These are phyloP conservation scores for Prillingera fragicola DNA, from an alignment of 1,284 basidiomycete species.

Conservation along the genomic window DNA sequence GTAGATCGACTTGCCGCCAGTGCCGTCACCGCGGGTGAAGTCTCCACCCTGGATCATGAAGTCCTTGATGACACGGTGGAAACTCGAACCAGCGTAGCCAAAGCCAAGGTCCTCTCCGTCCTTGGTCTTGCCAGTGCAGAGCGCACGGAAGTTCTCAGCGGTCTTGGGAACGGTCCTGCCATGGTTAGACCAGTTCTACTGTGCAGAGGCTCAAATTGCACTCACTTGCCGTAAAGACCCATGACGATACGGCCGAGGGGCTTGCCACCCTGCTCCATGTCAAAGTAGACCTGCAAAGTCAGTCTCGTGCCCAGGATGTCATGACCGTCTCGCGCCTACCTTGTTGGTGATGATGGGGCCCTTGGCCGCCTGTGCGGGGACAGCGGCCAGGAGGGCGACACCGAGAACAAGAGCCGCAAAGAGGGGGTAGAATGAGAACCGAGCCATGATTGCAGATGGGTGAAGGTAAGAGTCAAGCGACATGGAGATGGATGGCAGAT, in stretches of 20 bases:
- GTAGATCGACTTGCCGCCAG: conserved; percentile 60
- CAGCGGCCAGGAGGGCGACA: conserved; percentile 50
- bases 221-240: conserved; percentile 72
- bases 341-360: conserved; percentile 78
- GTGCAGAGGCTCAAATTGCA: background rate
- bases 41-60: conserved; percentile 71
- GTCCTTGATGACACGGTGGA: conserved; percentile 66
- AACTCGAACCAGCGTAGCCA: conserved; percentile 64
- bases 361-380: conserved; percentile 41
- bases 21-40: conserved; percentile 62
- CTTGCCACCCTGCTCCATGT: conserved; percentile 82
- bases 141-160: conserved; percentile 63
- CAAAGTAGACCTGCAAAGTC: conserved; percentile 66
- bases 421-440: conserved; percentile 60
- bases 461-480: background rate
- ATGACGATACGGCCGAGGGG: conserved; percentile 73
- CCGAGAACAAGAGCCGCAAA: conserved; percentile 61
- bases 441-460: conserved; percentile 36
- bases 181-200: background rate
- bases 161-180: conserved; percentile 71
- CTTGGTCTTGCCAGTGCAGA: conserved; percentile 68
- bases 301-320: background rate
- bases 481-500: too few relatives aligned
- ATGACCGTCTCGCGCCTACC: conserved; percentile 26
- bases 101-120: conserved; percentile 67